Conservation (phyloP, 768 basidiomycete species). For the Calocybe gangraenosa region DNA sequence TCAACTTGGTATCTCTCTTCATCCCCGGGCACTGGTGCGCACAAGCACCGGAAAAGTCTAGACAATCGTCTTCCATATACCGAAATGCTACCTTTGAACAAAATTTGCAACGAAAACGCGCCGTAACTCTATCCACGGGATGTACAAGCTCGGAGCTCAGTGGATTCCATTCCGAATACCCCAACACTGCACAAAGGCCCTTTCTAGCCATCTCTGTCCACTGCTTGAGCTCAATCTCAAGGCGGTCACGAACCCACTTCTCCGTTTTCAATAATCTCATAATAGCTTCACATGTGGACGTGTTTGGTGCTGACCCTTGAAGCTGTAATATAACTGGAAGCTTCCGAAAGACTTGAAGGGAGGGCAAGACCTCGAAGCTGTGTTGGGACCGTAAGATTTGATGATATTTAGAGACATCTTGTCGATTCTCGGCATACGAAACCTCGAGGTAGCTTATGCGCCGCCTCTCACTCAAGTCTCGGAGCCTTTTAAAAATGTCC, state of each 20-base stretch:
- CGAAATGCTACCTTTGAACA: slow-evolving; percentile 37
- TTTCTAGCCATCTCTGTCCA: slow-evolving; percentile 47
- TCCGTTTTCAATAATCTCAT: slow-evolving; percentile 23
- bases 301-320: slow-evolving; percentile 21
- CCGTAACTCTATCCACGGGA: slow-evolving; percentile 55
- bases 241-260: slow-evolving; percentile 29
- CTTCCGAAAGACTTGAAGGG: slow-evolving; percentile 42
- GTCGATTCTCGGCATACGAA: slow-evolving; percentile 23
- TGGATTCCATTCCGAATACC: slow-evolving; percentile 47
- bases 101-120: slow-evolving; percentile 51
- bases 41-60: slow-evolving; percentile 59
- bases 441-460: slow-evolving; percentile 17
- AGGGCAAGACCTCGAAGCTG: slow-evolving; percentile 32
- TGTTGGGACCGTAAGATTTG: slow-evolving; percentile 36
- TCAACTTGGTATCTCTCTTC: slow-evolving; percentile 22
- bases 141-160: slow-evolving; percentile 43
- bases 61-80: slow-evolving; percentile 36
- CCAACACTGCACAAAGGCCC: slow-evolving; percentile 42
- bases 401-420: slow-evolving; percentile 39
- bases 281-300: slow-evolving; percentile 3
- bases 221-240: slow-evolving; percentile 38
- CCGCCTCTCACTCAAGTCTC: slow-evolving; percentile 19
- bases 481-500: slow-evolving; percentile 23
- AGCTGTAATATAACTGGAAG: slow-evolving; percentile 41
- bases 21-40: slow-evolving; percentile 47